Percentiles rank a stretch among this genome's conserved stretches.
phyloP scores from a whole-genome alignment of 768 basidiomycete genomes.

The Chalciporus pseudorubinellus region DNA sequence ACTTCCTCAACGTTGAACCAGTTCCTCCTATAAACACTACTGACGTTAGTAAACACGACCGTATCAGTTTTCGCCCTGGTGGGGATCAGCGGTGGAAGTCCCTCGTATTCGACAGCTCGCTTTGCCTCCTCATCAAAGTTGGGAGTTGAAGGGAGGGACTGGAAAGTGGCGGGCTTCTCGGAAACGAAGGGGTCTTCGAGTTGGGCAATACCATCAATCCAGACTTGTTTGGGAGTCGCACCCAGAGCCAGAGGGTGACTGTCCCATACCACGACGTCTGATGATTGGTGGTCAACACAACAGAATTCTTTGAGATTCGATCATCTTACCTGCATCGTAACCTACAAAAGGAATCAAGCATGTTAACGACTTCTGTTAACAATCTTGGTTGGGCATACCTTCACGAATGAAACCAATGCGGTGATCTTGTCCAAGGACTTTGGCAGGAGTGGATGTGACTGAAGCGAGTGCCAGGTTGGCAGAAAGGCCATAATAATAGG shows the following conservation, averaged over 20 bases:
- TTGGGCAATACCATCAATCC: constrained; percentile 83
- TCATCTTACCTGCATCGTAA: constrained; percentile 60
- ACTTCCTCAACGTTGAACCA: constrained; percentile 23
- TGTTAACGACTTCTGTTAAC: neutral
- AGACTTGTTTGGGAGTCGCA: constrained; percentile 78
- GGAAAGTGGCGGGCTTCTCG: constrained; percentile 53
- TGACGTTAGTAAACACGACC: constrained; percentile 67
- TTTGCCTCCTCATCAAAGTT: constrained; percentile 64
- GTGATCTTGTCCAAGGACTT: constrained; percentile 69
- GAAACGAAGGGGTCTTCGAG: constrained; percentile 44
- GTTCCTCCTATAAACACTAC: constrained; percentile 43
- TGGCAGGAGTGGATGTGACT: constrained; percentile 71
- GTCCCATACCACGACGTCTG: constrained; percentile 75
- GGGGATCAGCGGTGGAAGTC: constrained; percentile 63
- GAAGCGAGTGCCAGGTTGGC: constrained; percentile 62
- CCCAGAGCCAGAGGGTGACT: constrained; percentile 76
- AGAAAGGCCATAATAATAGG: constrained; percentile 71
- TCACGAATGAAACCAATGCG: constrained; percentile 62
- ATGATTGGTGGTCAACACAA: neutral
- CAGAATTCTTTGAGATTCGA: neutral
- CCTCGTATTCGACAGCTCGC: constrained; percentile 60
- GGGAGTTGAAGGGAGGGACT: constrained; percentile 52
- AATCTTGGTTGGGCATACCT: constrained; percentile 33
- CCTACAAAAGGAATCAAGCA: constrained; percentile 35
- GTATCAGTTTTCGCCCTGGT: constrained; percentile 35